phyloP scores from a whole-genome alignment of 2,329 filamentous ascomycete species.

The Tolypocladium guangdongense region DNA sequence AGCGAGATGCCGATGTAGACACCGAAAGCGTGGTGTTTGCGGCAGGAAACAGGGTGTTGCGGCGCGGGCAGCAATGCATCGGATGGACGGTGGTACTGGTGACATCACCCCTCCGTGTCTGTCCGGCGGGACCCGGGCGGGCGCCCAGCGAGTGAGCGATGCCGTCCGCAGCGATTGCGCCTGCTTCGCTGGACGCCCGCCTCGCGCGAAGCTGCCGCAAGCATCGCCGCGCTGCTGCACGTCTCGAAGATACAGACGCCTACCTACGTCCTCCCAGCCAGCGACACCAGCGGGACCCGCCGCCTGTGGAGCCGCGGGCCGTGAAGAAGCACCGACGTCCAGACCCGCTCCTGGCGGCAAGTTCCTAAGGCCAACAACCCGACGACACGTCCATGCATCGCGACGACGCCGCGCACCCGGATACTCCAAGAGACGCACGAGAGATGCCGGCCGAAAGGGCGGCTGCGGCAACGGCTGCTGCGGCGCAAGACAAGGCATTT shows the following conservation, averaged over 20 bases:
- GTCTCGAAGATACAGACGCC: no score
- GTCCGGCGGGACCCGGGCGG: no score
- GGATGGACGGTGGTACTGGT: no score
- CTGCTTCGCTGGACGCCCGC: not conserved
- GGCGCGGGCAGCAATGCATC: no score
- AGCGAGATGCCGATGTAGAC: not conserved
- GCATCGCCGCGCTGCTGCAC: not conserved
- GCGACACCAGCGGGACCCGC: not conserved
- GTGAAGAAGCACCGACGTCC: no score
- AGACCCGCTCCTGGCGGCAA: no score
- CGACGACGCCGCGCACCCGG: not conserved
- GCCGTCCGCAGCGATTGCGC: not conserved
- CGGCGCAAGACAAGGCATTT: constrained; percentile 24
- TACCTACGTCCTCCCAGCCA: not conserved
- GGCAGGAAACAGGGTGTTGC: not conserved
- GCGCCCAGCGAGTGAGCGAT: not conserved
- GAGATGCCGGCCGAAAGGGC: no score
- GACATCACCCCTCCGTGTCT: not conserved
- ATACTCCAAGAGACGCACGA: not conserved
- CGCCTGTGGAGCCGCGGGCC: not conserved
- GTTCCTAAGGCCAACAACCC: not conserved
- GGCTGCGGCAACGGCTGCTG: not conserved
- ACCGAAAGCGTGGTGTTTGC: not conserved
- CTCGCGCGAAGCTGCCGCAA: not conserved
- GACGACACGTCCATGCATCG: not conserved